phyloP scores from a whole-genome alignment of 2,329 filamentous ascomycete species.

The Magnaporthales sp. region DNA sequence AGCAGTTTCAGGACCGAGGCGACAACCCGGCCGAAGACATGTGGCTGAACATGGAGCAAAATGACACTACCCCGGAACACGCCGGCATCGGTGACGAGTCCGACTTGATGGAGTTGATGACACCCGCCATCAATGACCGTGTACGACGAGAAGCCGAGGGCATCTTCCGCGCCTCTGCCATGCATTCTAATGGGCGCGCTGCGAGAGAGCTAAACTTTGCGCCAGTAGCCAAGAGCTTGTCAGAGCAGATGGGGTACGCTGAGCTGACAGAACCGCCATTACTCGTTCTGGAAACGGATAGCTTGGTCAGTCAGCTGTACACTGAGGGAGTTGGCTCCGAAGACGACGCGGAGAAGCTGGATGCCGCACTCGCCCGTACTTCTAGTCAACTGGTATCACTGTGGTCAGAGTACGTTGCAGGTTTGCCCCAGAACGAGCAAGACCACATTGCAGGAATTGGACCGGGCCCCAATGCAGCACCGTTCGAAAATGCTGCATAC shows the following conservation, averaged over 20 bases:
- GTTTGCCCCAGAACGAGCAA: conserved; percentile 36
- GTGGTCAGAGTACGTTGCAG: conserved; percentile 47
- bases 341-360: conserved; percentile 47
- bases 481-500: conserved; percentile 69
- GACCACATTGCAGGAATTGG: conserved; percentile 56
- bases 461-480: conserved; percentile 49
- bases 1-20: conserved; percentile 5
- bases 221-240: conserved; percentile 63
- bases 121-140: conserved; percentile 43
- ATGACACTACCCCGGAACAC: conserved; percentile 25
- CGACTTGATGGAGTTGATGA: conserved; percentile 46
- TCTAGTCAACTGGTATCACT: conserved; percentile 42
- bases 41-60: conserved; percentile 39
- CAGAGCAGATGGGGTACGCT: conserved; percentile 48
- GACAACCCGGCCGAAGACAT: conserved; percentile 23
- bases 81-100: conserved; percentile 33
- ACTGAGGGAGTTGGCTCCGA: conserved; percentile 48
- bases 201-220: conserved; percentile 56
- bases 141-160: conserved; percentile 47
- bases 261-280: conserved; percentile 59
- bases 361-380: conserved; percentile 45
- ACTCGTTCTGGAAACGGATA: conserved; percentile 68
- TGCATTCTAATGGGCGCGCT: conserved; percentile 27
- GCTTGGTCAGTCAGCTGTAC: conserved; percentile 57
- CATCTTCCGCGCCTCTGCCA: conserved; percentile 43